These are phyloP conservation scores for Spathaspora arborariae DNA, from an alignment of 805 yeast species.

Conservation along the genomic window DNA sequence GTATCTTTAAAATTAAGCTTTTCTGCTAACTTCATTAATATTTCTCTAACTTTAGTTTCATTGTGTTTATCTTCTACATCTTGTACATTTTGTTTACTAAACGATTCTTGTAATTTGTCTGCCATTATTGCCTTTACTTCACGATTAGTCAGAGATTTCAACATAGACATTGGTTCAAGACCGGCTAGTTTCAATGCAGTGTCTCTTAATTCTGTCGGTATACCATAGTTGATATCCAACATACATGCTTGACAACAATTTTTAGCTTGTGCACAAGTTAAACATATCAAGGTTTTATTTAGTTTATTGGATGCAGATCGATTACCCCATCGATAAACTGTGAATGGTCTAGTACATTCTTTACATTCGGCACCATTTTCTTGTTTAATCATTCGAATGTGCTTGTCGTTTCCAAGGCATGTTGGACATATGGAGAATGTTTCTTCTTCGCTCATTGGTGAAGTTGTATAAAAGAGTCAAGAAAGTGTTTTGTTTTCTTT, in stretches of 20 bases:
- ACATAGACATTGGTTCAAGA: slow-evolving; percentile 22
- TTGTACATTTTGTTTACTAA: slow-evolving; percentile 24
- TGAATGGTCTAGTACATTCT: slow-evolving; percentile 80
- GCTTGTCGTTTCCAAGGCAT: slow-evolving; percentile 68
- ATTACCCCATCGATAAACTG: slow-evolving; percentile 70
- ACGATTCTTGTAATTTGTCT: slow-evolving; percentile 50
- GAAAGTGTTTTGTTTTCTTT: background rate
- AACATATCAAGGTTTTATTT: slow-evolving; percentile 68
- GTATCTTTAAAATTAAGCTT: slow-evolving; percentile 15
- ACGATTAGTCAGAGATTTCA: slow-evolving; percentile 16
- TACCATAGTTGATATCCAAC: slow-evolving; percentile 74
- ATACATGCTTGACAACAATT: slow-evolving; percentile 89
- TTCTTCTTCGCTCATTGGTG: slow-evolving; percentile 5
- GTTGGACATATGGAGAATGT: slow-evolving; percentile 59
- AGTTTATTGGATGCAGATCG: slow-evolving; percentile 37
- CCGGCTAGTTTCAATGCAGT: slow-evolving; percentile 75
- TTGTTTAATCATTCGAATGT: slow-evolving; percentile 69
- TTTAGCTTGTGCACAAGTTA: slow-evolving; percentile 71
- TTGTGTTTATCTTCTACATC: slow-evolving; percentile 12
- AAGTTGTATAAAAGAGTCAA: background rate
- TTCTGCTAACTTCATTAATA: slow-evolving; percentile 48
- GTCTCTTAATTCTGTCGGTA: slow-evolving; percentile 78
- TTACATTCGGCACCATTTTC: slow-evolving; percentile 76
- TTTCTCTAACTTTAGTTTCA: slow-evolving; percentile 39
- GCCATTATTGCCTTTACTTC: slow-evolving; percentile 40